A percentile compares a stretch with the other conserved stretches of the same genome.
phyloP scores from a whole-genome alignment of 108 stramenopile species.

The Nitzschia sp. region DNA sequence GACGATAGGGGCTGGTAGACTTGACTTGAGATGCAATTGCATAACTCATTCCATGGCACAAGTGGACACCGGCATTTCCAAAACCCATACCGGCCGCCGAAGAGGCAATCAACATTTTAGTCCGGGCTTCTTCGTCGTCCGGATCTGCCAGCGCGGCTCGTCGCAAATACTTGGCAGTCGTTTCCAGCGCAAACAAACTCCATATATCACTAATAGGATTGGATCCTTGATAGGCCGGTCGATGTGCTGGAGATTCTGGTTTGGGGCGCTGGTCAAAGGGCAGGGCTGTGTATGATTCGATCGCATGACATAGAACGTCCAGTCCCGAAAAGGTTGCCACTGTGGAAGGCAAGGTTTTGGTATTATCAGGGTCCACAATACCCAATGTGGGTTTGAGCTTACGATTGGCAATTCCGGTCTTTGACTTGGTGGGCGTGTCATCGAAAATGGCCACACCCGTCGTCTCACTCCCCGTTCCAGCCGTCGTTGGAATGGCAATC shows the following conservation, averaged over 20 bases:
- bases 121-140: slow-evolving; percentile 50
- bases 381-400: slow-evolving; percentile 52
- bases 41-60: slow-evolving; percentile 63
- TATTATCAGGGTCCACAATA: slow-evolving; percentile 60
- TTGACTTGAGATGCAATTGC: slow-evolving; percentile 50
- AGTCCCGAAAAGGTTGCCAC: slow-evolving; percentile 58
- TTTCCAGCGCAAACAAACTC: slow-evolving; percentile 47
- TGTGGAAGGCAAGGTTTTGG: slow-evolving; percentile 32
- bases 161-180: slow-evolving; percentile 41
- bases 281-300: slow-evolving; percentile 61
- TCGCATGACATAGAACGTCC: slow-evolving; percentile 64
- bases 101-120: slow-evolving; percentile 55
- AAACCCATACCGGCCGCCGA: slow-evolving; percentile 66
- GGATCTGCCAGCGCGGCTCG: slow-evolving; percentile 32
- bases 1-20: background rate
- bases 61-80: slow-evolving; percentile 62
- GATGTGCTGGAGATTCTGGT: slow-evolving; percentile 37
- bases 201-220: slow-evolving; percentile 51
- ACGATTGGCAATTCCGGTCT: slow-evolving; percentile 58
- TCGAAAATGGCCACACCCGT: slow-evolving; percentile 66
- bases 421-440: slow-evolving; percentile 51
- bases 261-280: slow-evolving; percentile 41
- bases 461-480: slow-evolving; percentile 65
- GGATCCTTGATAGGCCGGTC: slow-evolving; percentile 56
- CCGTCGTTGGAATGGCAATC: slow-evolving; percentile 66